Base-by-base conservation (phyloP, 148 eudicot genomes). In the Vaccinium macrocarpon region DNA sequence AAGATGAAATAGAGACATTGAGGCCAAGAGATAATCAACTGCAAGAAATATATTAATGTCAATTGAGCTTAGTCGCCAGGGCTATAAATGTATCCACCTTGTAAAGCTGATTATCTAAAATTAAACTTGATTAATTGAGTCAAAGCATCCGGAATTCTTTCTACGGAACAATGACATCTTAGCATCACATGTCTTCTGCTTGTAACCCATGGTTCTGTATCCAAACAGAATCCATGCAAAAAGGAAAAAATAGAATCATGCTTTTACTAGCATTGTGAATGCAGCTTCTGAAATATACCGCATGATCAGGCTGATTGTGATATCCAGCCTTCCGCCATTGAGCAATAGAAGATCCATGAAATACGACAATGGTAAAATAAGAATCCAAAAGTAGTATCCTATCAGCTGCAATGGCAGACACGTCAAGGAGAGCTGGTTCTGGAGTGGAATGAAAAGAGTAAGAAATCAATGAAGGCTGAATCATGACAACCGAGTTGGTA, bases 301-400 rank as follows among this genome's bases (percentile, higher is more conserved):
- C 88, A 86, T 97, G 98, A 83, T 97, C 97, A 73, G 97, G 97
- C 88, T 84, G 88, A 88, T 87, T 91, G 6, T 97, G 99, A 88
- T 93, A 97, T 81, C 96, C 97, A 88, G 95, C 94, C 90, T 95
- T 97, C 66, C 99, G 91, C 98, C 99, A 97, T 86, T 93, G 99
- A 82, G 94, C 98, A 92, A 97, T 84, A 53, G 92, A 91, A 74
- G 95, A 88, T 71, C 99, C 99, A 85, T 97, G 99, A 86, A 97
- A 97, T 85, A 97, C 88, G n/a, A 97, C 99, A 46, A 95, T 77
- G 46, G 96, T 97, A 74, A 97, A 97, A 87, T 92, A 97, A 59
- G 99, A 87, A 85, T 97, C 99, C 85, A 97, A 83, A 51, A 97
- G 92, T 87, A 97, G 92, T 86, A 97, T 91, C 87, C 90, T 89